phyloP scores from a whole-genome alignment of 768 basidiomycete genomes.

The Rossbeevera mucosa region DNA sequence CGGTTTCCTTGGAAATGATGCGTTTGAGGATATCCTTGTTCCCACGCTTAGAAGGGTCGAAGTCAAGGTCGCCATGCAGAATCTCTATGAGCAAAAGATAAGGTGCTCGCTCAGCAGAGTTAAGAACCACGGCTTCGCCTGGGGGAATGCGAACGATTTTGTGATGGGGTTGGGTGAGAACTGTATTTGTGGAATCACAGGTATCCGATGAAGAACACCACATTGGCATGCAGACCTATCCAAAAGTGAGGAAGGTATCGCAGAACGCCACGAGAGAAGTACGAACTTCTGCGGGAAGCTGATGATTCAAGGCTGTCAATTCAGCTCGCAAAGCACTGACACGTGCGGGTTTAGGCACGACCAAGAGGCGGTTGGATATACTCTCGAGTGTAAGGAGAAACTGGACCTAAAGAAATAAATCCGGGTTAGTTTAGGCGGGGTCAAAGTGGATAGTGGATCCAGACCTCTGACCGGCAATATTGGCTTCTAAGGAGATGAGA shows the following conservation, averaged over 20 bases:
- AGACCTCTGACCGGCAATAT: slow-evolving; percentile 82
- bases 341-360: slow-evolving; percentile 90
- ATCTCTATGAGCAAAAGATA: slow-evolving; percentile 92
- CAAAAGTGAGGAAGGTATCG: slow-evolving; percentile 2
- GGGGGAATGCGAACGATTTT: slow-evolving; percentile 96
- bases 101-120: slow-evolving; percentile 94
- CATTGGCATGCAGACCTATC: slow-evolving; percentile 80
- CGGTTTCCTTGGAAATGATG: slow-evolving; percentile 62
- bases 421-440: not conserved
- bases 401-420: slow-evolving; percentile 50
- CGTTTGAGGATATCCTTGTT: slow-evolving; percentile 86
- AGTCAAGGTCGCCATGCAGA: slow-evolving; percentile 84
- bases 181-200: slow-evolving; percentile 31
- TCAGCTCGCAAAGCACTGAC: slow-evolving; percentile 96
- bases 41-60: slow-evolving; percentile 75
- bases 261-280: not conserved
- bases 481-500: slow-evolving; percentile 74
- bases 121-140: slow-evolving; percentile 94
- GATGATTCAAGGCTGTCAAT: slow-evolving; percentile 91
- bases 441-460: slow-evolving; percentile 17
- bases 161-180: slow-evolving; percentile 68
- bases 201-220: slow-evolving; percentile 77
- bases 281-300: slow-evolving; percentile 87
- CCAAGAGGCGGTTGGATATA: slow-evolving; percentile 86
- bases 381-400: slow-evolving; percentile 87